A percentile compares a stretch with the other conserved stretches of the same genome.
Conservation (phyloP, 495 filamentous ascomycete genomes). For the Neurospora sp. region DNA sequence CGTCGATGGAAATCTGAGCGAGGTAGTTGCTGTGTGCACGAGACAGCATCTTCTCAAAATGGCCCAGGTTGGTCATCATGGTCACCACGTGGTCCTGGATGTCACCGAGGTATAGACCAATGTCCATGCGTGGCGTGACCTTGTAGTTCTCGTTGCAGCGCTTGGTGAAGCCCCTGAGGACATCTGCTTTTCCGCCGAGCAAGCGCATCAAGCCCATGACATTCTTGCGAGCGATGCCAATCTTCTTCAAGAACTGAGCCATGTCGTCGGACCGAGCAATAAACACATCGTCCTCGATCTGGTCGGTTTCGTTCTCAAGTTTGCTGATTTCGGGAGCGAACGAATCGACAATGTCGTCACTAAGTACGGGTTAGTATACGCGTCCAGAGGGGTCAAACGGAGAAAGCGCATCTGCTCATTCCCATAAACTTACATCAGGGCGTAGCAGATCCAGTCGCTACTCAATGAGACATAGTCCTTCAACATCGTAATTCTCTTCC, state of each 20-base stretch:
- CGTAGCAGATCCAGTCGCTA: constrained; percentile 98
- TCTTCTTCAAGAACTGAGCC: constrained; percentile 70
- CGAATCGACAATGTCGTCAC: constrained; percentile 93
- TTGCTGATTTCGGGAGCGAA: constrained; percentile 83
- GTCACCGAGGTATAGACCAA: constrained; percentile 90
- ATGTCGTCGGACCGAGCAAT: constrained; percentile 83
- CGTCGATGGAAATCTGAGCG: constrained; percentile 86
- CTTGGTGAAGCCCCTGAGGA: constrained; percentile 94
- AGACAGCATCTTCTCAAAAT: constrained; percentile 96
- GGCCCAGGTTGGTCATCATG: constrained; percentile 91
- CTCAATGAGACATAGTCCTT: constrained; percentile 89
- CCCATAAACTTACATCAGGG: constrained; percentile 66
- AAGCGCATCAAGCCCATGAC: constrained; percentile 90
- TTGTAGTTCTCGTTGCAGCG: constrained; percentile 95
- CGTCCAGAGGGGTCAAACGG: background rate
- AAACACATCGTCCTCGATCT: constrained; percentile 91
- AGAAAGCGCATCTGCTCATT: background rate
- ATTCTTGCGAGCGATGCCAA: constrained; percentile 84
- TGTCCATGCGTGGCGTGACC: constrained; percentile 87
- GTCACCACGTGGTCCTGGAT: constrained; percentile 99
- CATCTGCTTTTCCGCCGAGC: constrained; percentile 91
- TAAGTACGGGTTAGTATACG: constrained; percentile 24
- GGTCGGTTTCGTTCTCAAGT: constrained; percentile 79
- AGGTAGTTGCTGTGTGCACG: constrained; percentile 95
- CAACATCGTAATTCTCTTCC: constrained; percentile 82